These are phyloP conservation scores for Apiospora saccharicola DNA, from an alignment of 2,329 filamentous ascomycete species.

Conservation along the genomic window DNA sequence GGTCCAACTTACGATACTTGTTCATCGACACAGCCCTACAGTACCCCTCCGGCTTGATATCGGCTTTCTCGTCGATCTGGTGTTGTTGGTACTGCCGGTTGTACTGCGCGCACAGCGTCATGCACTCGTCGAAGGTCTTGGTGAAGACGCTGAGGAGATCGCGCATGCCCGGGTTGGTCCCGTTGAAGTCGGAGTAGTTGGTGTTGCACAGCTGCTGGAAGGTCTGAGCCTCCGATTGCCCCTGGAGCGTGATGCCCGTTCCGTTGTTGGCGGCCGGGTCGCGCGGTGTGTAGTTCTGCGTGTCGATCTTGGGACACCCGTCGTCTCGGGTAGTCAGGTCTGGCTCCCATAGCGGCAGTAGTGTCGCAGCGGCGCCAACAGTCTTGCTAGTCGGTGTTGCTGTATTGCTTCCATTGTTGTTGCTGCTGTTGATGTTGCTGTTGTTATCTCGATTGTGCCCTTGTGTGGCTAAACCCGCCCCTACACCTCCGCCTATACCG, in stretches of 20 bases:
- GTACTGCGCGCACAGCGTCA: conserved; percentile 38
- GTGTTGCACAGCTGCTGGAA: conserved; percentile 38
- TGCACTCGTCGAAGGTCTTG: conserved; percentile 38
- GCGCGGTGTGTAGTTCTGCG: too few species aligned
- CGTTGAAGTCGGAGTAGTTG: conserved; percentile 31
- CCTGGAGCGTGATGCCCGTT: conserved; percentile 35
- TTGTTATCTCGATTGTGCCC: background rate
- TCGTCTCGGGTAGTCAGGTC: background rate
- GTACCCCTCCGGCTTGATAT: too few species aligned
- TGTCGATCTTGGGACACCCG: conserved; percentile 33
- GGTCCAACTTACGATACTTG: too few species aligned
- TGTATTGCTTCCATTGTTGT: background rate
- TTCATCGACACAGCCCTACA: too few species aligned
- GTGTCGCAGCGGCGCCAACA: background rate
- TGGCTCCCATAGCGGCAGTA: background rate
- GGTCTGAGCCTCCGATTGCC: conserved; percentile 30
- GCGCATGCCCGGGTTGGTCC: conserved; percentile 28
- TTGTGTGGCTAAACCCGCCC: background rate
- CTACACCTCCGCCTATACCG: conserved; percentile 21
- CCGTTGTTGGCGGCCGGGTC: conserved; percentile 30
- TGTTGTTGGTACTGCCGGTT: conserved; percentile 27
- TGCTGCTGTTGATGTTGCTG: too few species aligned
- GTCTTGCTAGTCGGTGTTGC: background rate
- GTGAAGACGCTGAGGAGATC: conserved; percentile 38
- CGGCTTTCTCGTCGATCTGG: background rate